phyloP scores from a whole-genome alignment of 345 rosid species.

The Lepidium aucheri region DNA sequence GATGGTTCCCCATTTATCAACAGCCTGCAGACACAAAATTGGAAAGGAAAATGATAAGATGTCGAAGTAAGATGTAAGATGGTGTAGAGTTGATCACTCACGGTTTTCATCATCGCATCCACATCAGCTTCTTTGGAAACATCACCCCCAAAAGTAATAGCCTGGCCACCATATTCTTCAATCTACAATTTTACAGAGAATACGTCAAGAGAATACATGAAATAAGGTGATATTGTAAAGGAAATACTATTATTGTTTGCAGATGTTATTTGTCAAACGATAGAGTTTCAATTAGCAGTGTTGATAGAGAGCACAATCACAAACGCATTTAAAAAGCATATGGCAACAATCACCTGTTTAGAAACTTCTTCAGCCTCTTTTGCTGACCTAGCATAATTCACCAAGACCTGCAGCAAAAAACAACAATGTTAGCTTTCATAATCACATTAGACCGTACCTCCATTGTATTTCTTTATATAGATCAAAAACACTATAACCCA shows the following conservation, averaged over 20 bases:
- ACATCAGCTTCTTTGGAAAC: conserved; percentile 92
- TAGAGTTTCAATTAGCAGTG: background rate
- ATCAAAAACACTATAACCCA: background rate
- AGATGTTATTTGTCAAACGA: background rate
- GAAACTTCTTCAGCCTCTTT: conserved; percentile 96
- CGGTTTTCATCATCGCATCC: conserved; percentile 91
- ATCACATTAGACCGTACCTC: background rate
- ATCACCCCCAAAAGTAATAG: conserved; percentile 92
- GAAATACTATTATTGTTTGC: background rate
- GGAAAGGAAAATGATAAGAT: background rate
- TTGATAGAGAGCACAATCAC: background rate
- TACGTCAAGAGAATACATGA: background rate
- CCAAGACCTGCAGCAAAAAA: conserved; percentile 58
- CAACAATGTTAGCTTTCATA: background rate
- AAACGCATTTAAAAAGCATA: background rate
- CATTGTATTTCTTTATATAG: background rate
- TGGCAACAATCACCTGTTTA: conserved; percentile 48
- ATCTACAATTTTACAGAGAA: conserved; percentile 42
- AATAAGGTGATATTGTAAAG: background rate
- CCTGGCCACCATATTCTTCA: conserved; percentile 84
- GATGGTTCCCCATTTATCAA: conserved; percentile 92
- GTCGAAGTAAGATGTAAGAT: background rate
- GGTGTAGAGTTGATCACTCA: conserved; percentile 29
- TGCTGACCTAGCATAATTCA: conserved; percentile 89
- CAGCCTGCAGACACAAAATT: conserved; percentile 49